Evolutionary conservation across 2,329 filamentous ascomycete genomes (phyloP).

Genomic region (Sporothrix luriei): DNA sequence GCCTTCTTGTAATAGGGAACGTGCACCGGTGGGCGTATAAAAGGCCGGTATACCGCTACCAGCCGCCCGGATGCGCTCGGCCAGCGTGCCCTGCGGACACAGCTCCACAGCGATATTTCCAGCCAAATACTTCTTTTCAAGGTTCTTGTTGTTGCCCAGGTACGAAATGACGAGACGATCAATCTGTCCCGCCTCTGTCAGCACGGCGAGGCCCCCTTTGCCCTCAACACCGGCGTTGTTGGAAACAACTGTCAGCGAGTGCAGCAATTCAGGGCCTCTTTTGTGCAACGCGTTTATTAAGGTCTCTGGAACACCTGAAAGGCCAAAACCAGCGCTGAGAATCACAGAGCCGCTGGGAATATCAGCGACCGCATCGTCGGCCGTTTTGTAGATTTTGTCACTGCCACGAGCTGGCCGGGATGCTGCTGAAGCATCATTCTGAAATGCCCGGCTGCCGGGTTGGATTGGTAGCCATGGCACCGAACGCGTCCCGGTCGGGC

Average conservation of each 20-base stretch:
- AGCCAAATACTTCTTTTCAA: slow-evolving; percentile 70
- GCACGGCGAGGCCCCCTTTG: slow-evolving; percentile 65
- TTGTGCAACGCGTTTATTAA: slow-evolving; percentile 60
- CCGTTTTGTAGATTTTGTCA: slow-evolving; percentile 68
- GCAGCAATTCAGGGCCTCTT: not conserved
- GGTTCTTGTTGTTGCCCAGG: slow-evolving; percentile 68
- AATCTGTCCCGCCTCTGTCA: slow-evolving; percentile 70
- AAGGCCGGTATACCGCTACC: slow-evolving; percentile 80
- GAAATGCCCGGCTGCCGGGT: not conserved
- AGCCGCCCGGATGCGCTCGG: slow-evolving; percentile 70
- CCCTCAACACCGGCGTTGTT: slow-evolving; percentile 19
- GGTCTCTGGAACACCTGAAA: slow-evolving; percentile 79
- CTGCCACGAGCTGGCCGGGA: not conserved
- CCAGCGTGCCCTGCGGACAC: slow-evolving; percentile 74
- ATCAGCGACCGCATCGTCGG: slow-evolving; percentile 70
- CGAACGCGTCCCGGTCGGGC: not conserved
- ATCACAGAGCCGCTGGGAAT: slow-evolving; percentile 75
- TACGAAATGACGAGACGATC: slow-evolving; percentile 73
- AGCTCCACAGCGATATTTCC: slow-evolving; percentile 76
- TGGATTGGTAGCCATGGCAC: not conserved
- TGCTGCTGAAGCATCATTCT: not conserved
- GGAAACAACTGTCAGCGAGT: slow-evolving; percentile 13
- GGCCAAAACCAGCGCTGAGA: slow-evolving; percentile 78
- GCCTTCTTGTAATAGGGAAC: slow-evolving; percentile 47
- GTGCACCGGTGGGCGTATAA: slow-evolving; percentile 60